Evolutionary conservation across 176 grass and related monocot species (phyloP).

Genomic region (Zoysia japonica): DNA sequence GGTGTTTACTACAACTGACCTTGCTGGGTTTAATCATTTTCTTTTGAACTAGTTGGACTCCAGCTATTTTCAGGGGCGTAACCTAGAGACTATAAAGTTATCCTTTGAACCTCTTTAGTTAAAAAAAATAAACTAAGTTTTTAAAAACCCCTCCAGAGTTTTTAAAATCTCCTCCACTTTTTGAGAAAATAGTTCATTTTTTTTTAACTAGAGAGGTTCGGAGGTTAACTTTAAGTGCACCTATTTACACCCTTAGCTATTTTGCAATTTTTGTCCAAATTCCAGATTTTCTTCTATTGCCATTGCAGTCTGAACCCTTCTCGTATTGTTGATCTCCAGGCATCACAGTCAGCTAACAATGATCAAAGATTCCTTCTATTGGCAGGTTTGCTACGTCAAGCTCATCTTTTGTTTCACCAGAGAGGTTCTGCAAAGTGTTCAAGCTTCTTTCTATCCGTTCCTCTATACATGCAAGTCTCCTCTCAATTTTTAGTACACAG

Average conservation of each 20-base stretch:
- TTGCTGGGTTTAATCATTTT: background rate
- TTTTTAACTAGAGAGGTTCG: no score
- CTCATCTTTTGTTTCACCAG: slow-evolving; percentile 5
- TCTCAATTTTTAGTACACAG: slow-evolving; percentile 75
- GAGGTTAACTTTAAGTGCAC: no score
- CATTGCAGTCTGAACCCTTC: background rate
- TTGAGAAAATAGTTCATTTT: no score
- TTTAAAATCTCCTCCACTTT: no score
- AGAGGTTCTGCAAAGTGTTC: slow-evolving; percentile 41
- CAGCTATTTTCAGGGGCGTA: background rate
- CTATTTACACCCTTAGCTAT: background rate
- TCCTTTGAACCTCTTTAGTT: no score
- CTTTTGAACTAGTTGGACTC: background rate
- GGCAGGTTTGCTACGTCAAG: background rate
- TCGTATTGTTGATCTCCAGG: background rate
- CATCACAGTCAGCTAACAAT: background rate
- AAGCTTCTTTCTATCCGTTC: slow-evolving; percentile 48
- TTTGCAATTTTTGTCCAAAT: background rate
- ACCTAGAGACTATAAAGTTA: no score
- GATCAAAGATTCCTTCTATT: background rate
- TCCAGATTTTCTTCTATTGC: background rate
- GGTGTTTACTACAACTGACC: background rate
- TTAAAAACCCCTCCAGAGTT: no score
- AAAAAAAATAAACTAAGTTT: no score
- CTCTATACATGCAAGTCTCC: slow-evolving; percentile 69